Conservation (phyloP, 2,329 filamentous ascomycete species). For the Lasiodiplodia hormozganensis region DNA sequence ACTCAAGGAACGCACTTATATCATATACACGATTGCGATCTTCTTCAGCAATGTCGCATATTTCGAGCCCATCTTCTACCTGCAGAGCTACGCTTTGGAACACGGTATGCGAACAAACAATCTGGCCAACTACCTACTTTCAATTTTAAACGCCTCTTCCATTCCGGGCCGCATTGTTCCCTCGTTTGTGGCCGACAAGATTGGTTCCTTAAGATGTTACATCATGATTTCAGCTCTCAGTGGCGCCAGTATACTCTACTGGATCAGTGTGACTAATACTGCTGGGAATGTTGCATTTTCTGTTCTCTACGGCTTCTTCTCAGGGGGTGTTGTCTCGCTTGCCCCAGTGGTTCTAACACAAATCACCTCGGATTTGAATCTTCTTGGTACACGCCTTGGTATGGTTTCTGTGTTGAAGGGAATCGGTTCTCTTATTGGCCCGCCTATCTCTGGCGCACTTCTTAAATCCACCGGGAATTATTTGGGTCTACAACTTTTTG, state of each 20-base stretch:
- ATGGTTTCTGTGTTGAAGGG: constrained; percentile 61
- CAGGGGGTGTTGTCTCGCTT: constrained; percentile 15
- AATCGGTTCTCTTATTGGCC: constrained; percentile 62
- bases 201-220: constrained; percentile 38
- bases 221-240: not conserved
- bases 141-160: constrained; percentile 50
- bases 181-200: constrained; percentile 51
- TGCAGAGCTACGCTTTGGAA: constrained; percentile 63
- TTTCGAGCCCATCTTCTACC: constrained; percentile 58
- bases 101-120: constrained; percentile 60
- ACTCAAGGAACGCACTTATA: constrained; percentile 39
- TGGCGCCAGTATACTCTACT: constrained; percentile 3
- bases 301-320: constrained; percentile 16
- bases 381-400: constrained; percentile 59
- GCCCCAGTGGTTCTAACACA: constrained; percentile 3
- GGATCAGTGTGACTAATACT: constrained; percentile 6
- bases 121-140: constrained; percentile 55
- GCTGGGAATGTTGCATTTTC: constrained; percentile 16
- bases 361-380: constrained; percentile 31
- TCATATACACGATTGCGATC: constrained; percentile 49
- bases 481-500: not conserved
- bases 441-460: constrained; percentile 65
- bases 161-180: constrained; percentile 51
- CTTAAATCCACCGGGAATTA: constrained; percentile 39
- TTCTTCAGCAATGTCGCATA: constrained; percentile 57